A percentile compares a stretch with the other conserved stretches of the same genome.
Conservation (phyloP, 192 early-diverging fungal species). For the Backusella tarrabulga region DNA sequence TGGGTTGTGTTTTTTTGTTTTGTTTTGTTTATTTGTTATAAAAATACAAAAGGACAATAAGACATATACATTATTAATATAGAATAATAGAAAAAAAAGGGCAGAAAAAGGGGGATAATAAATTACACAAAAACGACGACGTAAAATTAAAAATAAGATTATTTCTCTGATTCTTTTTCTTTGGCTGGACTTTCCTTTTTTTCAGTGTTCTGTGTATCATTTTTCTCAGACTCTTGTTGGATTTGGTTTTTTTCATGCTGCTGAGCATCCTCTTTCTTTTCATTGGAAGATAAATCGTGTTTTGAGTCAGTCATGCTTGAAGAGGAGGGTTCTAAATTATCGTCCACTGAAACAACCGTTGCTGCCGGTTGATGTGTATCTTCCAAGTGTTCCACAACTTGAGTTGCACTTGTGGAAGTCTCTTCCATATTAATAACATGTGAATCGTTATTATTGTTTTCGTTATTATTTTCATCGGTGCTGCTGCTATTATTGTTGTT, state of each 20-base stretch:
- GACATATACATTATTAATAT: neutral
- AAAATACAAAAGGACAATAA: neutral
- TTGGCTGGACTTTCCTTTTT: neutral
- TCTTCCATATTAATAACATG: constrained; percentile 5
- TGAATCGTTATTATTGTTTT: neutral
- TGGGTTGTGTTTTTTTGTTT: neutral
- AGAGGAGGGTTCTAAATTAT: neutral
- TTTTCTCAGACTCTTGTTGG: neutral
- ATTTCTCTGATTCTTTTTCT: constrained; percentile 3
- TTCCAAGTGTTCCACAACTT: constrained; percentile 6
- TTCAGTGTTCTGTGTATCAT: neutral
- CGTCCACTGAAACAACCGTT: neutral
- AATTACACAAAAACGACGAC: neutral
- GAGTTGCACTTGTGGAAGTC: neutral
- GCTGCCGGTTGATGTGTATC: neutral
- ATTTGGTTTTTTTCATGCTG: neutral
- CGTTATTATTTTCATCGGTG: neutral
- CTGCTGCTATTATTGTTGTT: neutral
- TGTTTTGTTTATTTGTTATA: neutral
- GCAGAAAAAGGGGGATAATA: neutral
- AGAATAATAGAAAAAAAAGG: neutral
- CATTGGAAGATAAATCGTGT: neutral
- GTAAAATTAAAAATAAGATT: neutral
- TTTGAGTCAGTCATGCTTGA: neutral
- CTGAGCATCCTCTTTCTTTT: neutral